A percentile compares a stretch with the other conserved stretches of the same genome.
These are phyloP conservation scores for Ballota nigra DNA, from an alignment of 257 asterid species.

Conservation along the genomic window DNA sequence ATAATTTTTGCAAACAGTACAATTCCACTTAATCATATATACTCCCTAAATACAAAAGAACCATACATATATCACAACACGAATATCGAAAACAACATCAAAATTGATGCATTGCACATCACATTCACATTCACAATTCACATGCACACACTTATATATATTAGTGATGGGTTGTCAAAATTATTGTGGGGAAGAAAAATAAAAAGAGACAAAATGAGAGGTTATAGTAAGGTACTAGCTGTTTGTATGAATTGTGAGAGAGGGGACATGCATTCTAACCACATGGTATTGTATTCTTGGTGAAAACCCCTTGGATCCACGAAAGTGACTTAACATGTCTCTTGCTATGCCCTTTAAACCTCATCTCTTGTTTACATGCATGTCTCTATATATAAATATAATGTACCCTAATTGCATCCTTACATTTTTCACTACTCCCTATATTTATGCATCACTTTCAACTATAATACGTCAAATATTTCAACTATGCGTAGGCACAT, in stretches of 20 bases:
- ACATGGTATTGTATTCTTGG: not conserved
- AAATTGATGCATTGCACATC: not conserved
- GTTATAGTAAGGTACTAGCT: not conserved
- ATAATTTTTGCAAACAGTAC: too few relatives aligned
- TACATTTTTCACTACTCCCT: not conserved
- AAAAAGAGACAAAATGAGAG: constrained; percentile 2
- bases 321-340: constrained; percentile 6
- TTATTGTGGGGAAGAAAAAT: not conserved
- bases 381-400: not conserved
- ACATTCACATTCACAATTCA: not conserved
- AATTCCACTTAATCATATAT: too few relatives aligned
- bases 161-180: not conserved
- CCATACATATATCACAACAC: too few relatives aligned
- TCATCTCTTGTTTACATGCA: not conserved
- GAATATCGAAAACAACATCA: too few relatives aligned
- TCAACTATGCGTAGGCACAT: too few relatives aligned
- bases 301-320: not conserved
- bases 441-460: too few relatives aligned
- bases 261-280: not conserved
- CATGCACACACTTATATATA: not conserved
- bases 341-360: not conserved
- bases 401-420: not conserved
- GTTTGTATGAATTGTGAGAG: not conserved
- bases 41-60: too few relatives aligned
- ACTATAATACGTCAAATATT: too few relatives aligned